Evolutionary conservation across 2,329 filamentous ascomycete species (phyloP), one percentile per base, ranked within the genome.

Genomic region (Cryphonectria nitschkei): DNA sequence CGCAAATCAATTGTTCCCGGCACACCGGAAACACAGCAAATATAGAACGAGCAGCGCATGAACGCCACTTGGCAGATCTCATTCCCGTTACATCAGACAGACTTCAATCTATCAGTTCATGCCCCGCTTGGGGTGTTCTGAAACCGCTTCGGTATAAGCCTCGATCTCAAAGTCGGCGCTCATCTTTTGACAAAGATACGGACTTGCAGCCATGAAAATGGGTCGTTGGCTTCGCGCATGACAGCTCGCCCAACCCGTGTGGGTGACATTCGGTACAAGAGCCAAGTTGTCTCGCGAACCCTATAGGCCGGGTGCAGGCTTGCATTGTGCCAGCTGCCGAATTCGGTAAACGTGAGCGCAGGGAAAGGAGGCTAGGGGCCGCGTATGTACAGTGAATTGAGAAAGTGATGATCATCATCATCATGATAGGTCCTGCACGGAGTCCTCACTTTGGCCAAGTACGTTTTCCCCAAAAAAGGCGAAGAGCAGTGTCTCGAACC

Each of bases 231-330:
- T 22, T 34, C 32, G 58, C 32, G 58, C 16, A 39, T 39, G 58
- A 61, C 32, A n/a, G 58, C 58, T 37, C 9, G 34, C 37, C 11
- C 56, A 60, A 32, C 56, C 58, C 34, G 58, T 32, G 13, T 39
- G 58, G 58, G 58, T 61, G 58, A 37, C 58, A 61, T 61, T 61
- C 58, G 58, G 58, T 39, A 22, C 26, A 39, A 61, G 14, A 34
- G 26, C 32, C 13, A 32, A 29, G 54, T 29, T 7, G 29, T 58
- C 54, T 32, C 29, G 54, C 29, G 29, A 58, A 58, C 29, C 54
- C 54, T 58, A 58, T 58, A 58, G 54, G 54, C 26, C 54, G 13
- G 46, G 29, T 19, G 32, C 13, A 34, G 54, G 54, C 7, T 8
- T 34, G 54, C 29, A 14, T 3, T 19, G 54, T 32, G 26, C 29